Percentiles rank a stretch among this genome's conserved stretches.
These are phyloP conservation scores for Endoconidiophora laricicola DNA, from an alignment of 2,329 filamentous ascomycete genomes.

Conservation along the genomic window DNA sequence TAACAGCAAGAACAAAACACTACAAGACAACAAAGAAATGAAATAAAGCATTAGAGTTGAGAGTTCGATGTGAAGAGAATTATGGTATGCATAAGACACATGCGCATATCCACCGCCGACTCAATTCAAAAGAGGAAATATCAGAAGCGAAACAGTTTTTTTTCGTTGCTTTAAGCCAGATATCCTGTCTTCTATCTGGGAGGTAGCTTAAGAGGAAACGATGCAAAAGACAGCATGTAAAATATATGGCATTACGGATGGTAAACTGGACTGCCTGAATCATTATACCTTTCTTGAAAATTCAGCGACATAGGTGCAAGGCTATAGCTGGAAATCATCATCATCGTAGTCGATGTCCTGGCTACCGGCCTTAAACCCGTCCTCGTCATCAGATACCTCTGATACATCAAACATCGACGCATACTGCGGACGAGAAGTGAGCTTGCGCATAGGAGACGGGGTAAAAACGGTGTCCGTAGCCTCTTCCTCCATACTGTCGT, in stretches of 20 bases:
- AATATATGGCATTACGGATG: neutral
- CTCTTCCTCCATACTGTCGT: neutral
- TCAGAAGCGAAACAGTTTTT: slow-evolving; percentile 4
- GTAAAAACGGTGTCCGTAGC: neutral
- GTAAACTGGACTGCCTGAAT: neutral
- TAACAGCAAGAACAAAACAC: neutral
- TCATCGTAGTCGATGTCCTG: slow-evolving; percentile 28
- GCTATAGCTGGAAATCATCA: slow-evolving; percentile 37
- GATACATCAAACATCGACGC: slow-evolving; percentile 38
- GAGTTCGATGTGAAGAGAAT: neutral
- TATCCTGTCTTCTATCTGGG: slow-evolving; percentile 12
- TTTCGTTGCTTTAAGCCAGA: slow-evolving; percentile 10
- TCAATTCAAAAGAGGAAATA: neutral
- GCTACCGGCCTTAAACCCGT: slow-evolving; percentile 18
- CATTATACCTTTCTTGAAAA: neutral
- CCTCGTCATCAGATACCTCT: slow-evolving; percentile 27
- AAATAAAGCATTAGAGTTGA: neutral
- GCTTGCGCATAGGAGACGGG: slow-evolving; percentile 10
- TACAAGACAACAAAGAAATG: neutral
- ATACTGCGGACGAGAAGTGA: slow-evolving; percentile 31
- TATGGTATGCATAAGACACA: neutral
- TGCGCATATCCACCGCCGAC: neutral
- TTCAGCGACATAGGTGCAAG: slow-evolving; percentile 16
- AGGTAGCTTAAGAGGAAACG: neutral
- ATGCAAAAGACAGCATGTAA: neutral